Evolutionary conservation across 2,329 filamentous ascomycete genomes (phyloP), one percentile per base, ranked within the genome.

Genomic region (Domatiomyces globalis): DNA sequence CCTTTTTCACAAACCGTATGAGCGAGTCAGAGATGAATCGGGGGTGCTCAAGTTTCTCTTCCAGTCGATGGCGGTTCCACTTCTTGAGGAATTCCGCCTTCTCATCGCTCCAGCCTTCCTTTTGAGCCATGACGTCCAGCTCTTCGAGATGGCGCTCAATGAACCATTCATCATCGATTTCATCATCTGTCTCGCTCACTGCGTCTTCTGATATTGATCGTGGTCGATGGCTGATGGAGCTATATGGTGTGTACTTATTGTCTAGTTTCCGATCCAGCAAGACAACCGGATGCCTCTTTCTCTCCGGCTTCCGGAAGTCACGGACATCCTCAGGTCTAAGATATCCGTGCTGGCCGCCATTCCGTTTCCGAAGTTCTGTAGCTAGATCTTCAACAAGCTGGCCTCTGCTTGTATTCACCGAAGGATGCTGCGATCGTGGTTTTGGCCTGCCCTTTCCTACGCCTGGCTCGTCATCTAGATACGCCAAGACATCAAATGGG

Each of bases 131-230:
- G 10, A 54, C n/a, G 18, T 60, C 58, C 5, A 61, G 51, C 9
- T 51, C 45, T 47, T 60, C 58, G 49, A 60, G 55, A 33, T 61
- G 58, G 19, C 49, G 42, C 17, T 54, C 19, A 20, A 58, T 54
- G 22, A 54, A 57, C 58, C 56, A 61, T 9, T 52, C 50, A 29
- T 58, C 53, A 43, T 60, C 58, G 17, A 59, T 56, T 36, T 62
- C 60, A 27, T 62, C 60, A 29, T 62, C 60, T 5, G 58, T 55
- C 45, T 62, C 60, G 42, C 50, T 55, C 8, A 50, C 49, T 25
- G 51, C 45, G 2, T 59, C 60, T 53, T 59, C 59, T n/a, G 49
- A 51, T 3, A 53, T 51, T 20, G 55, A 56, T 15, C 58, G 46
- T 1, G 51, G 51, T 22, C 58, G 60, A 49, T 61, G 52, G 25